phyloP scores from a whole-genome alignment of 2,329 filamentous ascomycete genomes.

The Xylariaceae sp. region DNA sequence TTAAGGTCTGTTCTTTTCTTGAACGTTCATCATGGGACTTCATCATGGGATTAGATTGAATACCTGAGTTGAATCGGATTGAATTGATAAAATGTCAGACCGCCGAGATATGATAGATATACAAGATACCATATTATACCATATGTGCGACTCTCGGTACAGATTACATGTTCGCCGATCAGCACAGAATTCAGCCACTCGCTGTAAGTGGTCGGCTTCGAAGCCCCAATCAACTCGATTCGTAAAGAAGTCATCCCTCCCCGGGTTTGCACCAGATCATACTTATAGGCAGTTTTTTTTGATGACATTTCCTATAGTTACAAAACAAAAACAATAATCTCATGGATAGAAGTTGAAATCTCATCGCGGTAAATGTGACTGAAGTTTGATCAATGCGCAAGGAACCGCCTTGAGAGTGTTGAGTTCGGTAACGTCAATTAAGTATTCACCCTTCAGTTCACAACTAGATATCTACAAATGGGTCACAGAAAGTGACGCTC shows the following conservation, averaged over 20 bases:
- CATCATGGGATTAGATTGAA: not conserved
- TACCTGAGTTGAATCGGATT: too few relatives aligned
- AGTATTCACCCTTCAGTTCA: too few relatives aligned
- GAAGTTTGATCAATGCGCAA: too few relatives aligned
- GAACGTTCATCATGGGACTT: not conserved
- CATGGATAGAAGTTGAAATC: too few relatives aligned
- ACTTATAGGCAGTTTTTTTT: too few relatives aligned
- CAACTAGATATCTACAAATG: too few relatives aligned
- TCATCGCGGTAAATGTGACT: too few relatives aligned
- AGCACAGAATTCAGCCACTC: not conserved
- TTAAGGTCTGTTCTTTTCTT: not conserved
- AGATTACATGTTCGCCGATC: not conserved
- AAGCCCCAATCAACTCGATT: not conserved
- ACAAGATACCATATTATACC: not conserved
- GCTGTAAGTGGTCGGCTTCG: not conserved
- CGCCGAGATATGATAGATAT: conserved; percentile 3
- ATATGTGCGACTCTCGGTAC: not conserved
- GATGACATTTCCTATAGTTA: too few relatives aligned
- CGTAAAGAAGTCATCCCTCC: not conserved
- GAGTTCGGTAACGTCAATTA: too few relatives aligned
- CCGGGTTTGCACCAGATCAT: not conserved
- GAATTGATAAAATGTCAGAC: not conserved
- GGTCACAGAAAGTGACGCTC: too few relatives aligned
- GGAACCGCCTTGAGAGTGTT: too few relatives aligned
- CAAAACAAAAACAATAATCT: too few relatives aligned